Percentiles rank a stretch among this genome's conserved stretches.
phyloP scores from a whole-genome alignment of 345 rosid genomes.

The Brassica carinata region DNA sequence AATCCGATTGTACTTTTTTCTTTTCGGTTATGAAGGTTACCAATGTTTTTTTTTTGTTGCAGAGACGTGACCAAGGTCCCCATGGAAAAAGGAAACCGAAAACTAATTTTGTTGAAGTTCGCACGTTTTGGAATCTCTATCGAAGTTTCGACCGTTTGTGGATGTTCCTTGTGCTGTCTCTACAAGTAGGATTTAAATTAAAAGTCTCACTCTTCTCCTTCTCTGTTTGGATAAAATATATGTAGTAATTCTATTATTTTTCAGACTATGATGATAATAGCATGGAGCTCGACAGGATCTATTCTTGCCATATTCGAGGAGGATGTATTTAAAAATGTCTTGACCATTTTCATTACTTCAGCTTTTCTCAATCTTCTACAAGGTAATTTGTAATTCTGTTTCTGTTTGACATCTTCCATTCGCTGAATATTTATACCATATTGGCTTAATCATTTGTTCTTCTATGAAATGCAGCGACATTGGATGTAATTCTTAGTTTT shows the following conservation, averaged over 20 bases:
- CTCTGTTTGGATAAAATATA: conserved; percentile 10
- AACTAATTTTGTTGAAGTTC: conserved; percentile 97
- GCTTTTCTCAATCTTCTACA: conserved; percentile 87
- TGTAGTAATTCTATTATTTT: conserved; percentile 30
- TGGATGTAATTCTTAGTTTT: conserved; percentile 83
- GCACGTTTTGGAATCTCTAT: conserved; percentile 91
- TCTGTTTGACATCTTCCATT: conserved; percentile 10
- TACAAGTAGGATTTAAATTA: conserved; percentile 60
- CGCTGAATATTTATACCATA: conserved; percentile 15
- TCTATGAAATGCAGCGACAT: conserved; percentile 56
- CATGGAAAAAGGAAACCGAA: conserved; percentile 73
- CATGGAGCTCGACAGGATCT: conserved; percentile 80
- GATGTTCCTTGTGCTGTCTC: conserved; percentile 86
- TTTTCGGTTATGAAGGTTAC: not conserved
- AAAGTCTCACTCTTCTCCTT: conserved; percentile 22
- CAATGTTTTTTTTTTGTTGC: conserved; percentile 27
- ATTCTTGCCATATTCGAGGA: conserved; percentile 59
- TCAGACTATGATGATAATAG: conserved; percentile 94
- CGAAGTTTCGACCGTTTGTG: conserved; percentile 98
- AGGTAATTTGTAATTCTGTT: conserved; percentile 48
- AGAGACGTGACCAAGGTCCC: conserved; percentile 58
- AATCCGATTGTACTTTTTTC: too few species aligned
- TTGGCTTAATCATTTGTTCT: conserved; percentile 14
- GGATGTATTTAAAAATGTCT: conserved; percentile 62
- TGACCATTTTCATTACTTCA: conserved; percentile 86